These are phyloP conservation scores for Sanghuangporus weigelae DNA, from an alignment of 1,284 basidiomycete genomes.

Conservation along the genomic window DNA sequence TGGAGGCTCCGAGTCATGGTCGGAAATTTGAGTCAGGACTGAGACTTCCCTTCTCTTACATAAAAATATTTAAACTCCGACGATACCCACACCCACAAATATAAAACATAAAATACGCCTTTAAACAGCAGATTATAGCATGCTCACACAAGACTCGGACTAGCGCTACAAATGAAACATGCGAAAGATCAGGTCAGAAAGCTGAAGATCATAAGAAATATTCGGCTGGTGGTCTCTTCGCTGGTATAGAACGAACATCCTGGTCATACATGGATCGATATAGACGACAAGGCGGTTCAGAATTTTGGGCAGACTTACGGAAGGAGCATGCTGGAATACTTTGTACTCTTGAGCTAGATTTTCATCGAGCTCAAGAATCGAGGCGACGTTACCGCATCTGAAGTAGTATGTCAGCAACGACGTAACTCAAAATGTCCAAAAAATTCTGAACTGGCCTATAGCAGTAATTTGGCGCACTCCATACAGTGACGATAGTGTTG, in stretches of 20 bases:
- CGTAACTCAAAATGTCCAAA: background rate
- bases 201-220: constrained; percentile 13
- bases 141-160: too few species aligned
- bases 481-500: constrained; percentile 92
- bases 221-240: constrained; percentile 18
- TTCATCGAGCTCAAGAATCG: constrained; percentile 89
- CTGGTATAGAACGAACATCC: constrained; percentile 18
- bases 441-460: constrained; percentile 66
- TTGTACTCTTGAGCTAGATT: constrained; percentile 89
- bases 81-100: too few species aligned
- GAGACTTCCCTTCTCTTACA: too few species aligned
- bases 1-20: too few species aligned
- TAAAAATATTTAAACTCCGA: too few species aligned
- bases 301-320: constrained; percentile 40
- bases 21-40: too few species aligned
- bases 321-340: constrained; percentile 77
- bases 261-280: background rate
- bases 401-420: constrained; percentile 12
- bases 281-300: background rate
- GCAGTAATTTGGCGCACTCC: constrained; percentile 99
- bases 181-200: background rate
- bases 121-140: too few species aligned
- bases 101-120: too few species aligned
- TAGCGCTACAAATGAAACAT: background rate
- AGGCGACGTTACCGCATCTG: constrained; percentile 92